These are phyloP conservation scores for Pichia occidentalis DNA, from an alignment of 805 yeast genomes.

Conservation along the genomic window DNA sequence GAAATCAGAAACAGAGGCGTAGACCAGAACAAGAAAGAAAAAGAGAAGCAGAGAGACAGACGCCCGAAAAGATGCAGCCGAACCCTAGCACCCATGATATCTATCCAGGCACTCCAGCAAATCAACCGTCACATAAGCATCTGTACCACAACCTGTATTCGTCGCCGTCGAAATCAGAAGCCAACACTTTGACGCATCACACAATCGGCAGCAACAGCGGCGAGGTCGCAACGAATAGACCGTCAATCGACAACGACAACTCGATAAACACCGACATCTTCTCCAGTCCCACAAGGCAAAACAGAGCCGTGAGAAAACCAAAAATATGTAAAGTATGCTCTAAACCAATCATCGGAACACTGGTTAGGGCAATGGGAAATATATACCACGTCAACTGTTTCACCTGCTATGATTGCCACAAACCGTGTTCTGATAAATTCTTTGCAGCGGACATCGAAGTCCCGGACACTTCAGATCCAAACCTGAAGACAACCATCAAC, in stretches of 20 bases:
- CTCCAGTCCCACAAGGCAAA: slow-evolving; percentile 3
- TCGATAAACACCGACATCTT: background rate
- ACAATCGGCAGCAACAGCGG: background rate
- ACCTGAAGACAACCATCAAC: slow-evolving; percentile 26
- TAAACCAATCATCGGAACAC: slow-evolving; percentile 56
- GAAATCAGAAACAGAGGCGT: no score
- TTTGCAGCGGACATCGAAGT: slow-evolving; percentile 61
- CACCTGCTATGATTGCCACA: slow-evolving; percentile 77
- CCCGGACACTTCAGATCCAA: slow-evolving; percentile 1
- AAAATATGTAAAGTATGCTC: slow-evolving; percentile 49
- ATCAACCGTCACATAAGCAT: slow-evolving; percentile 4
- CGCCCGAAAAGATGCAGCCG: no score
- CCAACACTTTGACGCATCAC: slow-evolving; percentile 4
- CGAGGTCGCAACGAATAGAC: background rate
- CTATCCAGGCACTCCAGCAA: no score
- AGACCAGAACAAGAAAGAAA: no score
- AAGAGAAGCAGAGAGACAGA: no score
- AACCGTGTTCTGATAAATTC: slow-evolving; percentile 76
- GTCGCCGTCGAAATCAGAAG: slow-evolving; percentile 8
- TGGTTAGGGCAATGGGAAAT: slow-evolving; percentile 75
- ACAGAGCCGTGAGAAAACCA: slow-evolving; percentile 19
- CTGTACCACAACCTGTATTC: slow-evolving; percentile 11
- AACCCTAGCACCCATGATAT: no score
- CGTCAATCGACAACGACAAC: background rate
- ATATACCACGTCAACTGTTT: slow-evolving; percentile 87